These are phyloP conservation scores for Arachnomyces sp. DNA, from an alignment of 2,329 filamentous ascomycete genomes.

Conservation along the genomic window DNA sequence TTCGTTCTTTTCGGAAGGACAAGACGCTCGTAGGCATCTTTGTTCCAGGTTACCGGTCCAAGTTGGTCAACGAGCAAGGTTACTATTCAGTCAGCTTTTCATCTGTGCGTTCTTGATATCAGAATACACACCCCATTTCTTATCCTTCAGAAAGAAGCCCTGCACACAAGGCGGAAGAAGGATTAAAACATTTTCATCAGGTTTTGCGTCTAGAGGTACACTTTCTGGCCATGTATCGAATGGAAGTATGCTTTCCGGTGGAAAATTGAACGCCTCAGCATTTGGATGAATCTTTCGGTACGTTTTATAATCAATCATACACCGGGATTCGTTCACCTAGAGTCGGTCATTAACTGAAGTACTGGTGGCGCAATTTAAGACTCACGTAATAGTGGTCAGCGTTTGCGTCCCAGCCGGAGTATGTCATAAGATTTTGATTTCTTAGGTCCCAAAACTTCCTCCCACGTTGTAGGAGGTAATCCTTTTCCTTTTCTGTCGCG, in stretches of 20 bases:
- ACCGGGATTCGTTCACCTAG: neutral
- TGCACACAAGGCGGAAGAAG: neutral
- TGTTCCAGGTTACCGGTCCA: neutral
- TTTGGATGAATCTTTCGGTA: neutral
- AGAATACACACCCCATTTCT: neutral
- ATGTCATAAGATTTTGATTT: neutral
- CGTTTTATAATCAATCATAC: neutral
- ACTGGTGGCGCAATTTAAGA: neutral
- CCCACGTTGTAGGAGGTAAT: neutral
- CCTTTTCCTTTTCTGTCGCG: neutral
- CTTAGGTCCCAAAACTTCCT: neutral
- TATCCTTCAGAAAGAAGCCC: slow-evolving; percentile 1
- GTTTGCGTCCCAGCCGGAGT: neutral
- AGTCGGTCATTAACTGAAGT: neutral
- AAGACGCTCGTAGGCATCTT: neutral
- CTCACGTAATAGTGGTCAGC: neutral
- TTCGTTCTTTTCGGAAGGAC: slow-evolving; percentile 12
- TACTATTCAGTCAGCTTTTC: slow-evolving; percentile 6
- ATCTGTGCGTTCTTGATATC: slow-evolving; percentile 5
- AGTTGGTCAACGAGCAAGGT: slow-evolving; percentile 3
- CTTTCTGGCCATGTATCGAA: slow-evolving; percentile 1
- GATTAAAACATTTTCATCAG: neutral
- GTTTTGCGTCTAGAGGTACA: neutral
- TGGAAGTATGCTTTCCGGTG: neutral
- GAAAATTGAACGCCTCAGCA: neutral